Conservation (phyloP, 345 rosid species). For the Populus davidiana region DNA sequence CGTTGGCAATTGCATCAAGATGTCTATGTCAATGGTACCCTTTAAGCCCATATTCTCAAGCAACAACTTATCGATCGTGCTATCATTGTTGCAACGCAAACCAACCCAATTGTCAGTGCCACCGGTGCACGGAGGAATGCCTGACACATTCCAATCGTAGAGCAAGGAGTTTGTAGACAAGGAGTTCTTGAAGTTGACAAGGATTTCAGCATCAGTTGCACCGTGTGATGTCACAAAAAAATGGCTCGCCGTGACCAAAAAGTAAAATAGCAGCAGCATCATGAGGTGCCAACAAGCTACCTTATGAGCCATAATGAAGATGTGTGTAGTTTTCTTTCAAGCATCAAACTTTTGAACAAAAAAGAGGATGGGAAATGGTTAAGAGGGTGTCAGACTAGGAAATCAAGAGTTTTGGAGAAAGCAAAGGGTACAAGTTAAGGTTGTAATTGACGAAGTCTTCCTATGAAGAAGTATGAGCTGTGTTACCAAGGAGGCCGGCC, state of each 20-base stretch:
- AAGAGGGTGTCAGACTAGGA: neutral
- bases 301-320: neutral
- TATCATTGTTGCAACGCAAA: constrained; percentile 39
- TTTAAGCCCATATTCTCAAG: constrained; percentile 55
- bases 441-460: neutral
- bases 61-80: constrained; percentile 36
- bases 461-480: constrained; percentile 2
- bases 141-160: constrained; percentile 36
- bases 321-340: neutral
- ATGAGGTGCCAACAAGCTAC: neutral
- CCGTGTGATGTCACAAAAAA: neutral
- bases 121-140: constrained; percentile 34
- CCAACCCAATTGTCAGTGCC: constrained; percentile 48
- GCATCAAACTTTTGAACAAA: neutral
- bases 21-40: constrained; percentile 47
- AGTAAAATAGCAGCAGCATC: neutral
- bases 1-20: constrained; percentile 26
- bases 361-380: neutral
- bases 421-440: neutral
- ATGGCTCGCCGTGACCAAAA: neutral
- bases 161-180: constrained; percentile 33
- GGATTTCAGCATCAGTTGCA: constrained; percentile 39
- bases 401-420: neutral
- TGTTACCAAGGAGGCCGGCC: neutral
- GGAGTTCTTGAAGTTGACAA: constrained; percentile 53